Percentiles rank a stretch among this genome's conserved stretches.
These are phyloP conservation scores for Penicillium capsulatum DNA, from an alignment of 2,329 filamentous ascomycete genomes.

Conservation along the genomic window DNA sequence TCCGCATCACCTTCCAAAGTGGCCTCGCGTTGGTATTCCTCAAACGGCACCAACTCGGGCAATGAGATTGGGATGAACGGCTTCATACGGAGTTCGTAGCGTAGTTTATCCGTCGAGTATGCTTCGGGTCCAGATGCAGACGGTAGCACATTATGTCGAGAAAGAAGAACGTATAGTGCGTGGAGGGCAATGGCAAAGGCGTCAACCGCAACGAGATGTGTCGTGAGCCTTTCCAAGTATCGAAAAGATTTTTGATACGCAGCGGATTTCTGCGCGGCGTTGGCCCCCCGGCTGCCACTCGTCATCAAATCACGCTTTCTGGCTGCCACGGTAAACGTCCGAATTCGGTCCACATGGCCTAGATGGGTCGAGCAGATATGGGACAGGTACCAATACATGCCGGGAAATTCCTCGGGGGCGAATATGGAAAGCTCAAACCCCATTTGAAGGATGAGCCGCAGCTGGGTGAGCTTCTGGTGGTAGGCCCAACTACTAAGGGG, in stretches of 20 bases:
- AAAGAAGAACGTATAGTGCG: slow-evolving; percentile 63
- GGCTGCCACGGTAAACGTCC: slow-evolving; percentile 54
- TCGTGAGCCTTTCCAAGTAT: slow-evolving; percentile 57
- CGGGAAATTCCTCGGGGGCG: slow-evolving; percentile 73
- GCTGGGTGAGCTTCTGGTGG: slow-evolving; percentile 80
- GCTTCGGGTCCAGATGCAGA: slow-evolving; percentile 51
- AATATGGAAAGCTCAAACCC: slow-evolving; percentile 94
- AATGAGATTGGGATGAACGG: slow-evolving; percentile 68
- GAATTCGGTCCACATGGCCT: slow-evolving; percentile 69
- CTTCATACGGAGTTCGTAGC: slow-evolving; percentile 83
- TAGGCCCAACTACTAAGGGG: slow-evolving; percentile 86
- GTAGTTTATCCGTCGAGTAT: slow-evolving; percentile 63
- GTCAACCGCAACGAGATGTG: slow-evolving; percentile 61
- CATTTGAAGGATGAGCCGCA: slow-evolving; percentile 82
- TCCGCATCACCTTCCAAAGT: slow-evolving; percentile 45
- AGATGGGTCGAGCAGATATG: slow-evolving; percentile 65
- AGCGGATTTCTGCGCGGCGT: slow-evolving; percentile 25
- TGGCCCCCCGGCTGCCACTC: slow-evolving; percentile 4
- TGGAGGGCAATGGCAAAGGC: slow-evolving; percentile 51
- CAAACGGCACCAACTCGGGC: slow-evolving; percentile 62
- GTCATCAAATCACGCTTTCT: slow-evolving; percentile 25
- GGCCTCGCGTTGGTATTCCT: slow-evolving; percentile 52
- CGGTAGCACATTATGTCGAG: slow-evolving; percentile 51
- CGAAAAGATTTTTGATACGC: slow-evolving; percentile 41
- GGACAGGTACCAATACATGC: slow-evolving; percentile 89